Evolutionary conservation across 176 grass and related monocot genomes (phyloP), one percentile per base, ranked within the genome.

Genomic region (Oryza nivara): DNA sequence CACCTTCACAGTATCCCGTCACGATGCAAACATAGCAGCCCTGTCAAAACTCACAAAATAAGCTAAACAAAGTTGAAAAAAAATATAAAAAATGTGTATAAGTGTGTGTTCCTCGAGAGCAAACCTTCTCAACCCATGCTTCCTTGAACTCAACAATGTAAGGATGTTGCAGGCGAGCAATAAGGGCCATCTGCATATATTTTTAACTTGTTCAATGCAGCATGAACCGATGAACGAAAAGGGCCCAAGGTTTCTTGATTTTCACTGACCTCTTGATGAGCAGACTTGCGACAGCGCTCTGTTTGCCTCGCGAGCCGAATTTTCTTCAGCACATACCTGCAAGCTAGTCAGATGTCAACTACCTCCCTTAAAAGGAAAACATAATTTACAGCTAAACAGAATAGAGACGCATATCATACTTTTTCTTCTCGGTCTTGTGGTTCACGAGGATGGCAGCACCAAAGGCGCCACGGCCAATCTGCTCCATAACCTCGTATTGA

Each of bases 81-180:
- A 77, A 88, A 77, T 1, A 36, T 32, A 12, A 81, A 82, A 83
- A n/a, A 58, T 43, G 74, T 28, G 44, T 30, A 16, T 2, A 5
- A 35, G 30, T 47, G 65, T 58, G 30, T 86, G 54, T 23, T 86
- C 73, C 11, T 81, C 9, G 25, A 78, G 68, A 80, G 66, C 72
- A 84, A 89, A 99, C 97, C 97, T 99, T 99, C 82, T 99, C 97
- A 68, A 96, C 97, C 97, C 97, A 99, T 84, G 97, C 97, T 79
- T 99, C 97, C 68, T 99, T 99, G 88, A 92, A 99, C 82, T 99
- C 97, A 25, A 99, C 93, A 22, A 92, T 96, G 36, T 92, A 99
- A 76, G 97, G 97, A 83, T 99, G 92, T 70, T 96, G 97, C 70
- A 99, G 65, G 36, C 93, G 93, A 64, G 97, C 97, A 74, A 99